Evolutionary conservation across 2,329 filamentous ascomycete genomes (phyloP).

Genomic region (Xylariaceae sp.): DNA sequence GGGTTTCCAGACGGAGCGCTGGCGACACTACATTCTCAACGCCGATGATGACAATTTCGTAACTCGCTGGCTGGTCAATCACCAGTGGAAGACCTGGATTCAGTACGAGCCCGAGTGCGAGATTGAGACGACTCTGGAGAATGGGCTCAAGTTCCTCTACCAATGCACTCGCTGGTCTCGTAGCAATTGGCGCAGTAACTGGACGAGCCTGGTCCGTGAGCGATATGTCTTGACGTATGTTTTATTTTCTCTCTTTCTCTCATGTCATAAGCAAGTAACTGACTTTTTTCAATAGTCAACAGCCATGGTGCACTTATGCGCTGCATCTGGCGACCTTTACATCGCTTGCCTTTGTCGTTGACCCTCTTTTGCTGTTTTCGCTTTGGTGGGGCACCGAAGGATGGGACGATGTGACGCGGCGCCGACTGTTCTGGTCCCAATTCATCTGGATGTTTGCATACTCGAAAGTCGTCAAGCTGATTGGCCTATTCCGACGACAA

Average conservation of each 20-base stretch:
- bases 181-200: slow-evolving; percentile 97
- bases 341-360: slow-evolving; percentile 75
- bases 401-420: slow-evolving; percentile 51
- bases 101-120: slow-evolving; percentile 90
- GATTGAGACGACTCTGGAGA: slow-evolving; percentile 88
- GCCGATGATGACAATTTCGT: slow-evolving; percentile 98
- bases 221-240: slow-evolving; percentile 82
- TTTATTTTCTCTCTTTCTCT: slow-evolving; percentile 35
- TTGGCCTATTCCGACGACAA: slow-evolving; percentile 80
- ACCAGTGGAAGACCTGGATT: slow-evolving; percentile 90
- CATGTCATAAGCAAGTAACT: background rate
- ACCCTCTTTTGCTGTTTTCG: slow-evolving; percentile 65
- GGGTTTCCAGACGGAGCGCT: slow-evolving; percentile 86
- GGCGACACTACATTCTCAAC: slow-evolving; percentile 83
- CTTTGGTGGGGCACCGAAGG: slow-evolving; percentile 63
- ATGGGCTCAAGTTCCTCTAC: slow-evolving; percentile 80
- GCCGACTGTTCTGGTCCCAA: slow-evolving; percentile 55
- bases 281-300: slow-evolving; percentile 55
- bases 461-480: slow-evolving; percentile 85
- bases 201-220: slow-evolving; percentile 82
- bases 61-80: slow-evolving; percentile 88
- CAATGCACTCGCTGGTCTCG: slow-evolving; percentile 93
- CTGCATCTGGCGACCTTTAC: slow-evolving; percentile 90
- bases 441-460: slow-evolving; percentile 71
- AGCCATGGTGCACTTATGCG: slow-evolving; percentile 90